Percentiles rank a stretch among this genome's conserved stretches.
Conservation (phyloP, 2,329 filamentous ascomycete species). For the Fusarium praegraminearum region DNA sequence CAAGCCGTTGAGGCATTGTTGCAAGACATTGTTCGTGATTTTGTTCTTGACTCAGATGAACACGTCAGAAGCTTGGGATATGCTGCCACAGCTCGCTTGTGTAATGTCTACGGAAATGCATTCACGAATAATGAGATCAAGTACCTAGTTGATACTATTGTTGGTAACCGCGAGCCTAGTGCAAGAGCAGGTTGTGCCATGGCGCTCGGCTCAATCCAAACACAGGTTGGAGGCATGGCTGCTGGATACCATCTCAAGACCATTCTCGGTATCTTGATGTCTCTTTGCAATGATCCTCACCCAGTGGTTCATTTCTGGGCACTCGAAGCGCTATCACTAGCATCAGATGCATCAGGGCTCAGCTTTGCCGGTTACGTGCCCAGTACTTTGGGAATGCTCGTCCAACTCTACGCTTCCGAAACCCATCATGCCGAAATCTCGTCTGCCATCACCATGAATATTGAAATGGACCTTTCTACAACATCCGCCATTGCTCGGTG, state of each 20-base stretch:
- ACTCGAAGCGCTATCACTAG: conserved; percentile 84
- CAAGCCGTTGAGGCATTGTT: conserved; percentile 84
- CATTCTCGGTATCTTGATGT: conserved; percentile 98
- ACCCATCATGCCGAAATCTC: conserved; percentile 88
- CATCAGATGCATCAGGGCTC: conserved; percentile 91
- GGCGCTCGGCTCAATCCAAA: conserved; percentile 92
- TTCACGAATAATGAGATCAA: conserved; percentile 94
- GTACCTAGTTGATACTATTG: conserved; percentile 91
- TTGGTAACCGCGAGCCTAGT: conserved; percentile 91
- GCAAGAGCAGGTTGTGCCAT: conserved; percentile 94
- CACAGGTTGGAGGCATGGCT: conserved; percentile 96
- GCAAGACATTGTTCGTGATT: conserved; percentile 77
- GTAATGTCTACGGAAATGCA: conserved; percentile 83
- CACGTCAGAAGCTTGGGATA: conserved; percentile 88
- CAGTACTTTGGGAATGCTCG: conserved; percentile 91
- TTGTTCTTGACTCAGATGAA: conserved; percentile 85
- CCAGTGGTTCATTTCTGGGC: conserved; percentile 98
- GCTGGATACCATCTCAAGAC: conserved; percentile 96
- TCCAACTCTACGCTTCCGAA: conserved; percentile 91
- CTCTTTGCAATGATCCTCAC: conserved; percentile 93
- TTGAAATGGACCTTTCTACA: conserved; percentile 87
- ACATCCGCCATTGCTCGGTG: conserved; percentile 86
- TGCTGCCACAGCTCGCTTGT: conserved; percentile 86
- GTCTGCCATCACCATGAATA: conserved; percentile 85
- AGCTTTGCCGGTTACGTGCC: conserved; percentile 93